Evolutionary conservation across 495 filamentous ascomycete genomes (phyloP), one percentile per base, ranked within the genome.

Genomic region (Hypoxylon perforatum): DNA sequence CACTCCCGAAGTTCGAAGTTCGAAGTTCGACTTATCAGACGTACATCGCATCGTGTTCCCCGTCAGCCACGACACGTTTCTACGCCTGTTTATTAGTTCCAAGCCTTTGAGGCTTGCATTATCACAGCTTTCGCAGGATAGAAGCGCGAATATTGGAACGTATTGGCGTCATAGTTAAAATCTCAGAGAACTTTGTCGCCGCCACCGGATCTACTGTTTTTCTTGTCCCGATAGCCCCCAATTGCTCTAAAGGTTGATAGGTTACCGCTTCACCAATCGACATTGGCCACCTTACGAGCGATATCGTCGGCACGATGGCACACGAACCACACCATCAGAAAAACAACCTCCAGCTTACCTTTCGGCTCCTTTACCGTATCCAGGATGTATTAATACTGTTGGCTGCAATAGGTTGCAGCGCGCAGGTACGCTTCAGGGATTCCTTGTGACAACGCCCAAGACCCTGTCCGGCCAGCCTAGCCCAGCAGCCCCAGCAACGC

Each of bases 291-390:
- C 57, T 69, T 57, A 53, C 61, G 61, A 69, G 46, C 47, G 41
- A 33, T 55, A 25, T 51, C 42, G 60, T 60, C 17, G 44, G n/a
- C 44, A 51, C 21, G 21, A 61, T 69, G 61, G 50, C 61, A 69
- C 66, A 57, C 66, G 66, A 65, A 48, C 66, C 60, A 69, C 60
- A 69, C 65, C 45, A 53, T 17, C 30, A 33, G 21, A 63, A 41
- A 56, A 52, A 9, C 36, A 39, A 59, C 42, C 28, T n/a, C 35
- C 21, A 55, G 14, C 48, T 45, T 45, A 23, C 44, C 35, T 39
- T 28, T 52, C 59, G 50, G 60, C 35, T 51, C 17, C 45, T 53
- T 42, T 65, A 65, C 66, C 61, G 57, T 65, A 69, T 69, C 66
- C 57, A 65, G 41, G 19, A 44, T 47, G 38, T 36, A 10, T 30